phyloP scores from a whole-genome alignment of 2,329 filamentous ascomycete species.

The Penicillium sp. region DNA sequence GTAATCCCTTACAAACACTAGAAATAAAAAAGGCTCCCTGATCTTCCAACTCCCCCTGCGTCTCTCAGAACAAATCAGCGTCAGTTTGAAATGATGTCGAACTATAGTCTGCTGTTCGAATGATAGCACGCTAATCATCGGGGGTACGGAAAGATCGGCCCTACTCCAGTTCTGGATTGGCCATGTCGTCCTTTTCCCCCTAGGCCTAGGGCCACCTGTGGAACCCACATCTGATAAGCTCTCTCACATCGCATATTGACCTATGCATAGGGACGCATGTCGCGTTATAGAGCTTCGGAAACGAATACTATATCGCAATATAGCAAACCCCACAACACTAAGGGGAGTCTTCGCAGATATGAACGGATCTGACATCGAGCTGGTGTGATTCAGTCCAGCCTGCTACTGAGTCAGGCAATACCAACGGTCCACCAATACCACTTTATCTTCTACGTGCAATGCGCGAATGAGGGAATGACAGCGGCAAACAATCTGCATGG shows the following conservation, averaged over 20 bases:
- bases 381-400: background rate
- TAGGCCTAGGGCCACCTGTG: background rate
- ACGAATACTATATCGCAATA: background rate
- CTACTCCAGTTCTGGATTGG: background rate
- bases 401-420: background rate
- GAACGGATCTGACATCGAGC: background rate
- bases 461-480: background rate
- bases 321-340: background rate
- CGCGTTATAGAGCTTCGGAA: background rate
- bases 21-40: fast-evolving
- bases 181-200: too few species aligned
- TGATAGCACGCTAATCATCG: background rate
- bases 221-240: background rate
- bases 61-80: too few species aligned
- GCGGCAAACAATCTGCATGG: background rate
- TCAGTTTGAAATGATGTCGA: background rate
- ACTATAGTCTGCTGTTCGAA: background rate
- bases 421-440: too few species aligned
- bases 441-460: background rate
- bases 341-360: background rate
- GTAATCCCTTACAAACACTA: background rate
- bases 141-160: background rate
- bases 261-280: background rate
- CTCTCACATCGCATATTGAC: background rate
- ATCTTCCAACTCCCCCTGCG: fast-evolving